Base-by-base conservation (phyloP, 164 flowering plant species). In the Platanus orientalis region DNA sequence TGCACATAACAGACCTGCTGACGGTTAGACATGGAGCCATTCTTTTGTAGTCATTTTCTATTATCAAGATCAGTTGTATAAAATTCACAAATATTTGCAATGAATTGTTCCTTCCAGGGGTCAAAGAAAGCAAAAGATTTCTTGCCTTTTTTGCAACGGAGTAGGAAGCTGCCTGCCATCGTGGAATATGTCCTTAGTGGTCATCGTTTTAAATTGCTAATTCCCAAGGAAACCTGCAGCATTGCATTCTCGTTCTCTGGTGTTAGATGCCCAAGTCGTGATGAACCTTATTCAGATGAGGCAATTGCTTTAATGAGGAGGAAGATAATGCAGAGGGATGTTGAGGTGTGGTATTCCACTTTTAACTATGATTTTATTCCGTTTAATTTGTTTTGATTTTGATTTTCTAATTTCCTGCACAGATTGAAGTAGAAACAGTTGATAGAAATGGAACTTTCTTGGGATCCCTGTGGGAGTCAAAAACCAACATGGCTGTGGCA, bases 161-260 rank as follows among this genome's bases (percentile, higher is more conserved):
- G 80, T 68, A 83, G 87, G 76, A 88, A 75, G 75, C 75, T 83
- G 63, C 78, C 96, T 62, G 98, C 99, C 44, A 72, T 90, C 66
- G 98, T 95, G 61, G 99, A 95, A 55, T 95, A 95, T 78, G 98
- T 95, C 54, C 79, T 95, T 36, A 95, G 99, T 67, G 99, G 99
- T 52, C 99, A 95, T 73, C 86, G 99, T n/a, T 95, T 85, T 71
- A 95, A 95, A 75, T 69, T 95, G 67, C 74, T 81, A 60, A 83
- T 92, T 76, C 97, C 98, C 23, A 88, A 87, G 80, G 97, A 87
- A 75, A 90, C 99, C 39, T 95, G 99, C 84, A 92, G 83, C 76
- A 86, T 92, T 75, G 99, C 98, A 4, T 83, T 95, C 70, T 78
- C 99, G 7, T 76, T 95, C 58, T 95, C 99, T 59, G 99, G 99